Conservation (phyloP, 73 alveolate species). For the Durusdinium trenchii region DNA sequence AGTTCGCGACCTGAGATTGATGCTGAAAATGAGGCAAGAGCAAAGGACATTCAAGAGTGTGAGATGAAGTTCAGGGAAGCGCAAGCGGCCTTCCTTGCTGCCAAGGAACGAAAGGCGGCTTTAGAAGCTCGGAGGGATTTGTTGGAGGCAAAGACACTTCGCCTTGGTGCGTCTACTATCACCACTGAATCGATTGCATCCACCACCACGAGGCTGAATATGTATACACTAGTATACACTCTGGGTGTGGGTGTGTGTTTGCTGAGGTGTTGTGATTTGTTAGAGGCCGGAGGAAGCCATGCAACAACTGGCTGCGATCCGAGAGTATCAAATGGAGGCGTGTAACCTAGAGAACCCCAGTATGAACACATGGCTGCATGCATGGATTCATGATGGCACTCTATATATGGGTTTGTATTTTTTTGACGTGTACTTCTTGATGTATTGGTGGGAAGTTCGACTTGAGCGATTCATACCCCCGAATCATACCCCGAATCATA, state of each 20-base stretch:
- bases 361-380: no score
- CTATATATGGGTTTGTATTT: conserved; percentile 17
- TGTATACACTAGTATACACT: no score
- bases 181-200: background rate
- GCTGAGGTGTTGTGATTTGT: background rate
- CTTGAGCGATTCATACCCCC: conserved; percentile 27
- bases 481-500: conserved; percentile 25
- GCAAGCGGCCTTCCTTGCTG: background rate
- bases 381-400: no score
- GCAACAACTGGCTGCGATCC: background rate
- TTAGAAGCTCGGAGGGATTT: no score
- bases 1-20: no score
- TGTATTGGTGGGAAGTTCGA: background rate
- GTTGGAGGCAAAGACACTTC: background rate
- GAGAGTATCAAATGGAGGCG: no score
- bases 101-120: background rate
- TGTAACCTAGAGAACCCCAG: no score
- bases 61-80: background rate
- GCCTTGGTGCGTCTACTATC: background rate
- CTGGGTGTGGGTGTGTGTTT: background rate
- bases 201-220: background rate
- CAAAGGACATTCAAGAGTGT: background rate
- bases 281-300: background rate
- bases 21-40: background rate
- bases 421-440: background rate